Percentiles rank a stretch among this genome's conserved stretches.
These are phyloP conservation scores for Capronia americana DNA, from an alignment of 2,329 filamentous ascomycete genomes.

Conservation along the genomic window DNA sequence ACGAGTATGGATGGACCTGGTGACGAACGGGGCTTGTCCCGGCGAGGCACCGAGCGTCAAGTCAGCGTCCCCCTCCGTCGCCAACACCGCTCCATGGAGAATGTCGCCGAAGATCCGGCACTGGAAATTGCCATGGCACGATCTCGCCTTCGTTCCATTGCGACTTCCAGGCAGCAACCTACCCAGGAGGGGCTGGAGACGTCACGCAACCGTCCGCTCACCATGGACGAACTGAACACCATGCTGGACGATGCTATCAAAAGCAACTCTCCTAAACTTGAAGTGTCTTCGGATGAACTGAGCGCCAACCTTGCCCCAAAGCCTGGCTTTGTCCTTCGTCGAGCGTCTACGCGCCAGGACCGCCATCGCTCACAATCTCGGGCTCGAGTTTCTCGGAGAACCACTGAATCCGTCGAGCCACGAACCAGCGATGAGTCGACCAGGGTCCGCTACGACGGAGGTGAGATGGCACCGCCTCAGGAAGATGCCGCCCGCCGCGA, in stretches of 20 bases:
- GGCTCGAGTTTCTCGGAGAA: constrained; percentile 12
- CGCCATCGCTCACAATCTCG: constrained; percentile 22
- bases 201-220: constrained; percentile 24
- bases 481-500: neutral
- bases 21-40: neutral
- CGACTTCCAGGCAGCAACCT: constrained; percentile 21
- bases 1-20: constrained; percentile 27
- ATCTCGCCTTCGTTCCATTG: constrained; percentile 34
- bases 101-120: constrained; percentile 18
- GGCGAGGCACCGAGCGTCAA: neutral
- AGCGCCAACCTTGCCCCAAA: constrained; percentile 15
- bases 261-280: constrained; percentile 20
- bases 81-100: constrained; percentile 32
- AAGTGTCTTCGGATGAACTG: constrained; percentile 18
- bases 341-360: constrained; percentile 17
- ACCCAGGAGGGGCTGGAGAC: constrained; percentile 3
- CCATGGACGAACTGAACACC: constrained; percentile 37
- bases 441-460: constrained; percentile 23
- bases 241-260: constrained; percentile 41
- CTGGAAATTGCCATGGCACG: constrained; percentile 32
- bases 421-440: constrained; percentile 31
- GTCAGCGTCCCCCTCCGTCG: constrained; percentile 16
- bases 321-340: constrained; percentile 8
- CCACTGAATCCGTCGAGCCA: constrained; percentile 24
- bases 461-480: neutral